These are phyloP conservation scores for Clausena lansium DNA, from an alignment of 345 rosid genomes.

Conservation along the genomic window DNA sequence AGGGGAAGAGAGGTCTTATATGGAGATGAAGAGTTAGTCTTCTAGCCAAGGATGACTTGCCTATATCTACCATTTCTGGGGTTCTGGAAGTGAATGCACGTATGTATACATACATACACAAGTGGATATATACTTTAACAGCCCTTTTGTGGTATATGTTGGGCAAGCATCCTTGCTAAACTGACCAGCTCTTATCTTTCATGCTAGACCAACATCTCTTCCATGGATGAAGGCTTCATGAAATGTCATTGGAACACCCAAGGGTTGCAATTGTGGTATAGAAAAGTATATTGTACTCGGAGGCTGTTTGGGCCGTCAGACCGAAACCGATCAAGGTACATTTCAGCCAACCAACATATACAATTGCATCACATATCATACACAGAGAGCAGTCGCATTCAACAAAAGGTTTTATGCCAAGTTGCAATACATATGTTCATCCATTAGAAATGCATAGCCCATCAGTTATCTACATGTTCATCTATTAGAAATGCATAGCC, in stretches of 20 bases:
- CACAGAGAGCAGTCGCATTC: background rate
- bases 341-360: background rate
- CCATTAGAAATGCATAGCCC: background rate
- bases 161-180: slow-evolving; percentile 3
- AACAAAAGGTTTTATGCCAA: background rate
- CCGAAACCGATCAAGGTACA: background rate
- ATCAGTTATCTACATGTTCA: background rate
- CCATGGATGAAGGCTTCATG: background rate
- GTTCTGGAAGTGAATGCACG: background rate
- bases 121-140: background rate
- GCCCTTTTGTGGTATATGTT: background rate
- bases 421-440: background rate
- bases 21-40: slow-evolving; percentile 6
- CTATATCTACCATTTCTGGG: background rate
- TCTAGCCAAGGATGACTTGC: slow-evolving; percentile 6
- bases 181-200: background rate
- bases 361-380: background rate
- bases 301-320: background rate
- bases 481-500: background rate
- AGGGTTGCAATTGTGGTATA: background rate
- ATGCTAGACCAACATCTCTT: slow-evolving; percentile 3
- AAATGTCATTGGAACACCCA: background rate
- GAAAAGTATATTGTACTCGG: background rate
- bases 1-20: slow-evolving; percentile 1
- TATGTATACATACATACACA: background rate